phyloP scores from a whole-genome alignment of 2,329 filamentous ascomycete genomes.

The Thermoascus crustaceus region DNA sequence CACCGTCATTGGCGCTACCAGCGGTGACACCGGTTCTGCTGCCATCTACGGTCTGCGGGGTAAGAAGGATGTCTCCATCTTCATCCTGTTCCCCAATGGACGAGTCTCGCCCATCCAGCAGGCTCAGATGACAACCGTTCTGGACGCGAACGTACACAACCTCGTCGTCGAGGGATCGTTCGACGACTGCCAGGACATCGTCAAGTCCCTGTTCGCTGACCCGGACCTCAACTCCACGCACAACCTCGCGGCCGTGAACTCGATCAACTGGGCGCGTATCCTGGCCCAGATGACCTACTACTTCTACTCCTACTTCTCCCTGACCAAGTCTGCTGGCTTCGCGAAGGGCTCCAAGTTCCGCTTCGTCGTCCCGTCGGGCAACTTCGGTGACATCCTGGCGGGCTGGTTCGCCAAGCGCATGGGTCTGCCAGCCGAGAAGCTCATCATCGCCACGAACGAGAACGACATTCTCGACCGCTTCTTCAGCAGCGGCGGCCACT shows the following conservation, averaged over 20 bases:
- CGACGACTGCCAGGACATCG: conserved; percentile 93
- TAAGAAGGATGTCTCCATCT: conserved; percentile 94
- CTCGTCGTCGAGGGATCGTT: conserved; percentile 84
- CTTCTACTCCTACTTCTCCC: conserved; percentile 85
- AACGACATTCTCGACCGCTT: conserved; percentile 96
- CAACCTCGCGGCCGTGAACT: conserved; percentile 88
- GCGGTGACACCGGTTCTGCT: conserved; percentile 80
- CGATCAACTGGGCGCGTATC: conserved; percentile 93
- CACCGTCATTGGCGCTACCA: conserved; percentile 79
- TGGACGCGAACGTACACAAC: conserved; percentile 89
- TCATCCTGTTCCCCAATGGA: conserved; percentile 88
- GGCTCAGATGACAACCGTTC: conserved; percentile 91
- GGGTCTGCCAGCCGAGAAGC: conserved; percentile 79
- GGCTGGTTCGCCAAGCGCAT: conserved; percentile 88
- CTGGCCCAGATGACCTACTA: conserved; percentile 97
- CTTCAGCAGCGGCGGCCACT: conserved; percentile 72
- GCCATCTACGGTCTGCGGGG: conserved; percentile 91
- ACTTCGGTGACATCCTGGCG: conserved; percentile 85
- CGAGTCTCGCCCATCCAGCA: conserved; percentile 89
- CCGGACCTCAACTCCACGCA: conserved; percentile 71
- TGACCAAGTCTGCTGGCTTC: conserved; percentile 55
- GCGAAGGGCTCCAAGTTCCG: conserved; percentile 54
- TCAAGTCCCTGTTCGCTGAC: conserved; percentile 88
- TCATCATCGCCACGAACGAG: conserved; percentile 90
- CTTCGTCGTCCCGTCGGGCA: conserved; percentile 87